Conservation (phyloP, 2,329 filamentous ascomycete species). For the Phialophora verrucosa region DNA sequence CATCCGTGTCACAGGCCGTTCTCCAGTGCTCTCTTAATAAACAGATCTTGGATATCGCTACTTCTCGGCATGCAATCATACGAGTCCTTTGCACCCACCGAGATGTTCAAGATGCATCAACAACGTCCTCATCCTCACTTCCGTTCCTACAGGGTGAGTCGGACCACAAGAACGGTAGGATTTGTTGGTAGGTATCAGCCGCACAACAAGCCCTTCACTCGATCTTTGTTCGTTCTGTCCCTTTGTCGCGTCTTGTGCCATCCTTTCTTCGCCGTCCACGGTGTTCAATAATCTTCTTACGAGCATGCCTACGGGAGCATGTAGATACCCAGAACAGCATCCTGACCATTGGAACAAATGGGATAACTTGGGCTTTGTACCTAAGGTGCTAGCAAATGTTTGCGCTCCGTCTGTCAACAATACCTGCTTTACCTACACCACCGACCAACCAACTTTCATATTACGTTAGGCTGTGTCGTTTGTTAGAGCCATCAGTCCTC, state of each 20-base stretch:
- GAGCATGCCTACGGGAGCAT: not conserved
- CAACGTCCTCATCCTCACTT: not conserved
- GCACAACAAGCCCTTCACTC: not conserved
- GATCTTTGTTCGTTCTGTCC: not conserved
- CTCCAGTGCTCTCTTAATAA: too few relatives aligned
- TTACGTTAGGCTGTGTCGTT: not conserved
- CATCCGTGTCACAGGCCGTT: not conserved
- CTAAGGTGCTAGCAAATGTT: not conserved
- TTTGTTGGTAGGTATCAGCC: not conserved
- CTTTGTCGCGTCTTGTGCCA: not conserved
- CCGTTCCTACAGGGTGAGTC: not conserved
- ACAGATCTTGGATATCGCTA: not conserved
- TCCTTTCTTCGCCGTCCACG: not conserved
- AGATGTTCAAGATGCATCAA: not conserved
- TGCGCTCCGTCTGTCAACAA: not conserved
- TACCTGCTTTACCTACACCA: not conserved
- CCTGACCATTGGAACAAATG: not conserved
- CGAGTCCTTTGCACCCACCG: not conserved
- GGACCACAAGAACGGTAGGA: not conserved
- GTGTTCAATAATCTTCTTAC: not conserved
- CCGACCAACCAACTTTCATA: not conserved
- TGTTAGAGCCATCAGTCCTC: not conserved
- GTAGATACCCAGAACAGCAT: not conserved
- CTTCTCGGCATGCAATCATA: not conserved
- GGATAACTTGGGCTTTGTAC: not conserved